Conservation (phyloP, 495 filamentous ascomycete species). For the Neurospora pannonica region DNA sequence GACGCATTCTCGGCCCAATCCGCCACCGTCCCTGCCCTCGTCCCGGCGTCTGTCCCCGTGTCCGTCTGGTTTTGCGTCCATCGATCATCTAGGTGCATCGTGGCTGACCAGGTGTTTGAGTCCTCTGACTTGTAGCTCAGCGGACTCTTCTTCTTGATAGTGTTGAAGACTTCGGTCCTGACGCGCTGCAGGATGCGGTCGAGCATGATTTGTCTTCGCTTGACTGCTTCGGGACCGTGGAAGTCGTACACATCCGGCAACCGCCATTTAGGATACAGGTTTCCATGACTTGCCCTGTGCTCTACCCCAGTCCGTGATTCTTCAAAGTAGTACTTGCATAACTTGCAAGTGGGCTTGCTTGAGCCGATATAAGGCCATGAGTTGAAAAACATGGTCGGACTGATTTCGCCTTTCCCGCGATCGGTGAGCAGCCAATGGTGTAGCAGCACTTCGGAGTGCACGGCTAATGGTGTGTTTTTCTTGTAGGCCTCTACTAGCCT, state of each 20-base stretch:
- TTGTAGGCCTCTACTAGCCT: neutral
- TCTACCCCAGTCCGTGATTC: no score
- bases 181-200: neutral
- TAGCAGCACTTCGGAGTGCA: constrained; percentile 13
- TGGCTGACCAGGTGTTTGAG: neutral
- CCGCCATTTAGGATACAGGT: constrained; percentile 17
- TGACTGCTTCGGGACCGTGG: neutral
- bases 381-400: constrained; percentile 12
- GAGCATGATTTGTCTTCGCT: neutral
- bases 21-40: neutral
- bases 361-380: constrained; percentile 16
- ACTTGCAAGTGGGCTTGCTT: constrained; percentile 20
- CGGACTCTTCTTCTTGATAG: neutral
- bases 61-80: neutral
- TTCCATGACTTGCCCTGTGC: constrained; percentile 8
- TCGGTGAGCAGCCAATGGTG: constrained; percentile 1
- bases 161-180: neutral
- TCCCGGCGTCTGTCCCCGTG: neutral
- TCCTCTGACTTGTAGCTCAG: neutral
- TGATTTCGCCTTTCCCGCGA: neutral
- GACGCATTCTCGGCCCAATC: neutral
- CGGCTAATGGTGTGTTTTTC: neutral
- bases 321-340: constrained; percentile 18
- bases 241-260: constrained; percentile 6
- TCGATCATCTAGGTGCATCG: neutral